Base-by-base conservation (phyloP, 768 basidiomycete species). In the Auriscalpium microsporum region DNA sequence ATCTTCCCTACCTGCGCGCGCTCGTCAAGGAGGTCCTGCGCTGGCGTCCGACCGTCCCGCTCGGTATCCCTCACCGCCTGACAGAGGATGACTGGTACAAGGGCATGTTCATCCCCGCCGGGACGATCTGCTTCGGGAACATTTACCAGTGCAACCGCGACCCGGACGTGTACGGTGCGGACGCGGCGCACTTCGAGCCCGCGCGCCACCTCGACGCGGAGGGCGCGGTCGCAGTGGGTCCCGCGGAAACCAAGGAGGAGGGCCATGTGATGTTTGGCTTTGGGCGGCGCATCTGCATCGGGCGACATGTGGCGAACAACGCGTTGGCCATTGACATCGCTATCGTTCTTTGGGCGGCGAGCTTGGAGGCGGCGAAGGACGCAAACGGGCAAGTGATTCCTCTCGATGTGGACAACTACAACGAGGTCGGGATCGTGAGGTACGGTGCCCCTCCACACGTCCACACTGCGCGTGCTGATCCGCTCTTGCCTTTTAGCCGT, bases 251-350 rank as follows among this genome's bases (percentile, higher is more conserved):
- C 8, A 65, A 67, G 47, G 65, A 64, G 11, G 67, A 67, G 56
- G 60, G 65, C 3, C 63, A 69, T 46, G 54, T 57, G 10, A 56
- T 61, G 11, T 68, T 55, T 44, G 67, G 68, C 8, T 70, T 65
- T 51, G 64, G 68, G 17, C 53, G 65, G 21, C 53, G 57, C 1
- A 38, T 58, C n/a, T 58, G 56, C 14, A 45, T 57, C 8, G 53
- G 56, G 1, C 55, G 49, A 16, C 44, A 58, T 33, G 28, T 58
- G 3, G 57, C 54, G 49, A 68, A 69, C 42, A 57, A 65, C n/a
- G 62, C 64, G 10, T 37, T 71, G 16, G 71, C 69, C 45, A 69
- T 71, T 36, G 55, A 57, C 28, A 62, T 70, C 8, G 70, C 70
- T 5, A 56, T 58, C 36, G 56, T 67, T 1, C 57, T 73, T n/a